Evolutionary conservation across 2,329 filamentous ascomycete species (phyloP), one percentile per base, ranked within the genome.

Genomic region (Xylariaceae sp.): DNA sequence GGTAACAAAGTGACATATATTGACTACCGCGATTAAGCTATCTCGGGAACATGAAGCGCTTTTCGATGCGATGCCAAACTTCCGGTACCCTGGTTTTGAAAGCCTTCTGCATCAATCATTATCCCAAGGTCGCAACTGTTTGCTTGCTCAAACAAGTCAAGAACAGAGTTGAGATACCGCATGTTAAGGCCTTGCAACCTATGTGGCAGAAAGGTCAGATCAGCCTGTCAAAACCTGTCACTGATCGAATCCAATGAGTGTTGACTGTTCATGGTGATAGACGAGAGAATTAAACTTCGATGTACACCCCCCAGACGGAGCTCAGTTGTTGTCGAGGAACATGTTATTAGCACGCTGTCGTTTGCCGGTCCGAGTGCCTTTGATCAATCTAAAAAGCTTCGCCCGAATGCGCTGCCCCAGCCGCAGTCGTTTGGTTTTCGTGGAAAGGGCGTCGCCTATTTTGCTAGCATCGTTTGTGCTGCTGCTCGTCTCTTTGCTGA

Each of bases 111-210:
- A 53, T 53, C 52, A 55, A 54, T 56, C 52, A 55, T 45, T 54
- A 65, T 65, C 64, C 63, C 63, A 66, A 66, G 57, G 58, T 54
- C 31, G 56, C 54, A 54, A 48, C 57, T 60, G 61, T 54, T 45
- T 48, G 51, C 48, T 53, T 62, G 56, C 55, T 59, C 56, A 48
- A 58, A 59, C 50, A 48, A 45, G 50, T 52, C 57, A 60, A 56
- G 50, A 51, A 55, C 54, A 59, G 55, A 54, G 54, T 55, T 54
- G 53, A 56, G 31, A 51, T 54, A 45, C 38, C 54, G 42, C 53
- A 54, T 58, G 48, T 47, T 43, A 52, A 54, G 50, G 53, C 55
- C 45, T 55, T 42, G 40, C 28, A 45, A 55, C 50, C 45, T 51
- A 31, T 45, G 33, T 55, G 50, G 56, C 58, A 59, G 61, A 64